Percentiles rank a stretch among this genome's conserved stretches.
Evolutionary conservation across 1,284 basidiomycete genomes (phyloP).

Genomic region (Naganishia albida): DNA sequence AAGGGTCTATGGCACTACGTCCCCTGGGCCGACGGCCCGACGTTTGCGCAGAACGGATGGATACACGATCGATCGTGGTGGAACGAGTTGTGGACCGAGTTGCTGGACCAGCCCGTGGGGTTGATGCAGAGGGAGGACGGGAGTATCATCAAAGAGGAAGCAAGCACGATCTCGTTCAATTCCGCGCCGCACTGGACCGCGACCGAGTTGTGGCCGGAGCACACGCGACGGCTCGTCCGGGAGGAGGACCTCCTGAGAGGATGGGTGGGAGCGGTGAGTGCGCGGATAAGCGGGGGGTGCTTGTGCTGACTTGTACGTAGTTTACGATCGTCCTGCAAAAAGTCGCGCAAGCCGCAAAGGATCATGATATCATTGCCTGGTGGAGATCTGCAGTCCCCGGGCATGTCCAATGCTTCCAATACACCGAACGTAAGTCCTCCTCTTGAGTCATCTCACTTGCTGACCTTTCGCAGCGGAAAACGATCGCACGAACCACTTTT

Average conservation of each 20-base stretch:
- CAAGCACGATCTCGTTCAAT: slow-evolving; percentile 23
- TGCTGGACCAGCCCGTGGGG: slow-evolving; percentile 6
- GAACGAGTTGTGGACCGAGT: slow-evolving; percentile 20
- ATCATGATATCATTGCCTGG: slow-evolving; percentile 15
- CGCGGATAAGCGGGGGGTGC: neutral
- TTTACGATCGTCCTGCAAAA: slow-evolving; percentile 11
- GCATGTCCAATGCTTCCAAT: slow-evolving; percentile 22
- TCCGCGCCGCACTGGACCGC: slow-evolving; percentile 27
- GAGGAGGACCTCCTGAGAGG: slow-evolving; percentile 19
- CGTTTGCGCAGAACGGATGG: slow-evolving; percentile 8
- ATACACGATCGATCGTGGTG: slow-evolving; percentile 20
- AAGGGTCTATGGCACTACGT: slow-evolving; percentile 8
- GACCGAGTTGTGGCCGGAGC: neutral
- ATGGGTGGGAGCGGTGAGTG: slow-evolving; percentile 20
- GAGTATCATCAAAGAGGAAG: slow-evolving; percentile 3
- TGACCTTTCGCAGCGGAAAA: slow-evolving; percentile 16
- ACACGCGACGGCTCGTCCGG: neutral
- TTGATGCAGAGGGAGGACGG: neutral
- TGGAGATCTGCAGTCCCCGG: slow-evolving; percentile 20
- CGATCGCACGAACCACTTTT: slow-evolving; percentile 21
- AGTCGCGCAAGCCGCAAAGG: neutral
- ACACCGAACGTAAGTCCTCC: slow-evolving; percentile 9
- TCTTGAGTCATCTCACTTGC: neutral
- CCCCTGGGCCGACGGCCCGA: slow-evolving; percentile 5
- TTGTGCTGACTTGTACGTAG: neutral